phyloP scores from a whole-genome alignment of 768 basidiomycete genomes.

The Hygrophorus pudorinus region DNA sequence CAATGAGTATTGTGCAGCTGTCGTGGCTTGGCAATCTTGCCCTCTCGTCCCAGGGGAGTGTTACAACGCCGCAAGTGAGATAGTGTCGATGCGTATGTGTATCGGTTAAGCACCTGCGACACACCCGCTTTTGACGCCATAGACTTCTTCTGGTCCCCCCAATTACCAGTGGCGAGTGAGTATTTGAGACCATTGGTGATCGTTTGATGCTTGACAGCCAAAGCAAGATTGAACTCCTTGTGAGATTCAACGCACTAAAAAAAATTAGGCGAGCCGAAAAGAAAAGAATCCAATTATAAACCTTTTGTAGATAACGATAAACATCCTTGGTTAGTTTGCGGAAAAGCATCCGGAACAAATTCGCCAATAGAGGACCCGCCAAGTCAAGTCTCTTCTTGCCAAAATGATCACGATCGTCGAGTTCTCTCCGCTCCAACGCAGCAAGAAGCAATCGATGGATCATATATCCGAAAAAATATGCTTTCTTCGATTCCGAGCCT shows the following conservation, averaged over 20 bases:
- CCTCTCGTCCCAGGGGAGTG: conserved; percentile 95
- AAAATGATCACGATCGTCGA: conserved; percentile 99
- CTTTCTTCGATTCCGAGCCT: conserved; percentile 95
- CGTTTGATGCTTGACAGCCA: conserved; percentile 92
- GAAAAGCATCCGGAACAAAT: conserved; percentile 96
- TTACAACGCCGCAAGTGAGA: conserved; percentile 98
- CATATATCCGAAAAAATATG: conserved; percentile 99
- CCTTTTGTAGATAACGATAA: conserved; percentile 95
- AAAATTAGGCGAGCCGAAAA: no score
- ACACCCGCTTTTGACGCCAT: conserved; percentile 98
- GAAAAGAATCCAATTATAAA: no score
- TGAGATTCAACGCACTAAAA: conserved; percentile 89
- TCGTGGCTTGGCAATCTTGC: conserved; percentile 98
- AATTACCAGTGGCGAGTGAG: conserved; percentile 96
- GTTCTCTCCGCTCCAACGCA: conserved; percentile 85
- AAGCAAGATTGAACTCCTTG: conserved; percentile 85
- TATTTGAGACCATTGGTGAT: conserved; percentile 98
- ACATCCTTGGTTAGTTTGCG: conserved; percentile 95
- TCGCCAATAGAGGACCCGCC: conserved; percentile 92
- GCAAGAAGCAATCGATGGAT: conserved; percentile 92
- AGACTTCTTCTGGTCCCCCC: conserved; percentile 98
- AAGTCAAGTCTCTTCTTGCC: conserved; percentile 96
- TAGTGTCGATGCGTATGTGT: conserved; percentile 96
- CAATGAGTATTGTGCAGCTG: conserved; percentile 99
- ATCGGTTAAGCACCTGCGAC: conserved; percentile 96